These are phyloP conservation scores for Candida vartiovaarae DNA, from an alignment of 805 yeast species.

Conservation along the genomic window DNA sequence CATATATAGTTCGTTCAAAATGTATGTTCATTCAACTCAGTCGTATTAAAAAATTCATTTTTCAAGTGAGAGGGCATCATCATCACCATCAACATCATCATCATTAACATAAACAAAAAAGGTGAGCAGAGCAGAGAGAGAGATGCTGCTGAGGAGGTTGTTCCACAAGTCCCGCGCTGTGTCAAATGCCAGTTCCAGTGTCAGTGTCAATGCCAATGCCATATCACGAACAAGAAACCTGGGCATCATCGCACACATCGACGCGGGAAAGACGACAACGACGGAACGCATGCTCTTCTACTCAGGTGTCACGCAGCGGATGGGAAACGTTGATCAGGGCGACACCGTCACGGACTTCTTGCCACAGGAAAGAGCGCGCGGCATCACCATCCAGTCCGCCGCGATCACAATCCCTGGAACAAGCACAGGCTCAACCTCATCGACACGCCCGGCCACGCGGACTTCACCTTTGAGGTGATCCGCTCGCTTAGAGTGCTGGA, in stretches of 20 bases:
- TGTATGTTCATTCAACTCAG: no score
- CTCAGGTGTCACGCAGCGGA: conserved; percentile 68
- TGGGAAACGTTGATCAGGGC: conserved; percentile 95
- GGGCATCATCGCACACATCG: conserved; percentile 98
- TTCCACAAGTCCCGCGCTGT: neutral
- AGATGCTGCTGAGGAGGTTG: no score
- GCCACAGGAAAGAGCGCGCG: conserved; percentile 85
- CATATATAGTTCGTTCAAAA: no score
- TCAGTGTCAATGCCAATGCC: neutral
- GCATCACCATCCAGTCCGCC: conserved; percentile 94
- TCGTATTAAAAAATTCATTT: no score
- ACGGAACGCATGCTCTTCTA: conserved; percentile 93
- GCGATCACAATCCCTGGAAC: conserved; percentile 89
- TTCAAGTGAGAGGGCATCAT: no score
- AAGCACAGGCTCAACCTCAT: conserved; percentile 72
- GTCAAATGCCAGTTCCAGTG: neutral
- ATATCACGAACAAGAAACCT: conserved; percentile 59
- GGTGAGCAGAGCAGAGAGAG: no score
- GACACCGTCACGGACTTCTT: conserved; percentile 93
- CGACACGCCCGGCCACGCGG: conserved; percentile 98
- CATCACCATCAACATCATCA: no score
- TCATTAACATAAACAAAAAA: no score
- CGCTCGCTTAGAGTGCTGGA: conserved; percentile 86
- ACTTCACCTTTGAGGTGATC: conserved; percentile 90
- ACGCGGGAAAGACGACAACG: conserved; percentile 97